Evolutionary conservation across 2,329 filamentous ascomycete species (phyloP), one percentile per base, ranked within the genome.

Genomic region (Chrysoporthe cubensis): DNA sequence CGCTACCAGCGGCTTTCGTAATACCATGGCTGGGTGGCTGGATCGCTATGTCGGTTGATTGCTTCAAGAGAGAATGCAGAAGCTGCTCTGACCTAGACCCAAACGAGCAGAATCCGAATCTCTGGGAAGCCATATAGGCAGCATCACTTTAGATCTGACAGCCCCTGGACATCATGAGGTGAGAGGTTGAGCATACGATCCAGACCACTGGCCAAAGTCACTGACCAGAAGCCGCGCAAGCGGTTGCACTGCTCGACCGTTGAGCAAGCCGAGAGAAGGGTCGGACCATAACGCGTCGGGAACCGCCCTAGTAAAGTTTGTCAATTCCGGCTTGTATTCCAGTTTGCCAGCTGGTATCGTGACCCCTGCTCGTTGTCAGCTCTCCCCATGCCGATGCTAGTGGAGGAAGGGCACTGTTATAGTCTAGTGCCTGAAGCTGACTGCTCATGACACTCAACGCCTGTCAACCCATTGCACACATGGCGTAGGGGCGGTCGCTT

Each of bases 311-410:
- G 62, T 32, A 61, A 50, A 58, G 57, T 62, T 18, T 48, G 37
- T 54, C 69, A 37, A 64, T 64, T 44, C 66, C 66, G 66, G 69
- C 54, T 66, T 65, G 64, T 48, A 32, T 69, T 70, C 69, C 69
- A 70, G 69, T 70, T 70, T 63, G 69, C 64, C 69, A 57, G 66
- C 43, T 66, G 63, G 44, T 62, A 56, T 66, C 64, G n/a, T 40
- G 18, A 66, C 50, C 64, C 69, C 60, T 61, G 63, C 63, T 42
- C 43, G 54, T 52, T 54, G 62, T 58, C 44, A 65, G 66, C 65
- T 52, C 43, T 21, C n/a, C 50, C 52, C 64, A 64, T 64, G 66
- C n/a, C 46, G 43, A 62, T 57, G 44, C 64, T 70, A 60, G 63
- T 61, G 63, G 64, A 61, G 56, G 61, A 48, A 63, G 66, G 64